phyloP scores from a whole-genome alignment of 495 filamentous ascomycete species.

The Talaromyces liani region DNA sequence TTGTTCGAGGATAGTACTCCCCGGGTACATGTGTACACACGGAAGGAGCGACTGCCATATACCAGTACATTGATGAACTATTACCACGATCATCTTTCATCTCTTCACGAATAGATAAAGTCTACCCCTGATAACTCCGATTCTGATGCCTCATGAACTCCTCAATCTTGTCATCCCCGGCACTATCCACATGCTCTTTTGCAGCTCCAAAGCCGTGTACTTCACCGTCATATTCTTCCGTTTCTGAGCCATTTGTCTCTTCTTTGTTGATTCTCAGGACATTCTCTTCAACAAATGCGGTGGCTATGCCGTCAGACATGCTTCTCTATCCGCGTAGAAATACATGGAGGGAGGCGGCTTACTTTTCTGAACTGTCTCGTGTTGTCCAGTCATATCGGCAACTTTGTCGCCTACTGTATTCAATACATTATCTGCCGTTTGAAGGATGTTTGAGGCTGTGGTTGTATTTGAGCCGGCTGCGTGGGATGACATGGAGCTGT shows the following conservation, averaged over 20 bases:
- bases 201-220: conserved; percentile 9
- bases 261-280: neutral
- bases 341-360: neutral
- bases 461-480: neutral
- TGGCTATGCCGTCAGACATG: neutral
- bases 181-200: conserved; percentile 17
- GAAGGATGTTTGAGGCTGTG: neutral
- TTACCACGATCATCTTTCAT: neutral
- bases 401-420: conserved; percentile 1
- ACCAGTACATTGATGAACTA: neutral
- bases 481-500: neutral
- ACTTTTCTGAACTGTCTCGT: neutral
- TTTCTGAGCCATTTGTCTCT: neutral
- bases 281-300: neutral
- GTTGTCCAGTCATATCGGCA: neutral
- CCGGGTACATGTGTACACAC: neutral
- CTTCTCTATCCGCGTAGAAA: neutral
- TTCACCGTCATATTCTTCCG: neutral
- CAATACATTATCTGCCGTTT: neutral
- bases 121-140: conserved; percentile 13
- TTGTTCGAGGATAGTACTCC: neutral
- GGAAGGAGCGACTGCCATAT: neutral
- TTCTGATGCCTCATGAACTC: conserved; percentile 27
- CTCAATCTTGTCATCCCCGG: conserved; percentile 22
- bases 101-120: neutral